Evolutionary conservation across 495 filamentous ascomycete genomes (phyloP), one percentile per base, ranked within the genome.

Genomic region (Tuber aestivum): DNA sequence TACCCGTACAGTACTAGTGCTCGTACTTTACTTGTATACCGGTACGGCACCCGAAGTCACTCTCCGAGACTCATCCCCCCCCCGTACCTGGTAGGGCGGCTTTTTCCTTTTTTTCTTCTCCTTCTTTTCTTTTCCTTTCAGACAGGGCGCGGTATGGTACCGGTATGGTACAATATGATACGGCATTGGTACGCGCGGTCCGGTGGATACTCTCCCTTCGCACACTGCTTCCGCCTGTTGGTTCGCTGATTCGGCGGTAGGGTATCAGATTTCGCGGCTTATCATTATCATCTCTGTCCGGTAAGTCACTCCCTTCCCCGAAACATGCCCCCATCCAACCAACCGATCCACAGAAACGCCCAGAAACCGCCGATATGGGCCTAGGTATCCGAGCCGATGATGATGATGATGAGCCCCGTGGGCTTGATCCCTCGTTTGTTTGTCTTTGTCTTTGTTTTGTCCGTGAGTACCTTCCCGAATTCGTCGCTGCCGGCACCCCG

Each of bases 361-460:
- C 56, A 32, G 32, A 21, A 65, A n/a, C 56, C 56, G 56, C 56
- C 56, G 56, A 65, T 65, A 65, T 65, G 56, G 50, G 50, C 3
- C 56, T 32, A 65, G 56, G 27, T 65, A 65, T 65, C 56, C 56
- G 56, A 65, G 56, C 56, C 56, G 56, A 65, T 65, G 9, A 65
- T 32, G 23, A 4, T 14, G 56, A 61, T 61, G n/a, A 65, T 32
- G 56, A 16, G 27, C 23, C 50, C 10, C 10, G 50, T 56, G 4
- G 50, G n/a, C 9, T 56, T 65, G 56, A 56, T 65, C n/a, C 32
- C 56, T 65, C 6, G 56, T 12, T 65, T n/a, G 56, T 65, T 61
- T 32, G 50, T 27, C 32, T 61, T 61, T 61, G 48, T 9, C 4
- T 61, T 65, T 65, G n/a, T 32, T 65, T 65, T 65, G 56, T 65